Base-by-base conservation (phyloP, 805 yeast species). In the Starmerella tilneyi region DNA sequence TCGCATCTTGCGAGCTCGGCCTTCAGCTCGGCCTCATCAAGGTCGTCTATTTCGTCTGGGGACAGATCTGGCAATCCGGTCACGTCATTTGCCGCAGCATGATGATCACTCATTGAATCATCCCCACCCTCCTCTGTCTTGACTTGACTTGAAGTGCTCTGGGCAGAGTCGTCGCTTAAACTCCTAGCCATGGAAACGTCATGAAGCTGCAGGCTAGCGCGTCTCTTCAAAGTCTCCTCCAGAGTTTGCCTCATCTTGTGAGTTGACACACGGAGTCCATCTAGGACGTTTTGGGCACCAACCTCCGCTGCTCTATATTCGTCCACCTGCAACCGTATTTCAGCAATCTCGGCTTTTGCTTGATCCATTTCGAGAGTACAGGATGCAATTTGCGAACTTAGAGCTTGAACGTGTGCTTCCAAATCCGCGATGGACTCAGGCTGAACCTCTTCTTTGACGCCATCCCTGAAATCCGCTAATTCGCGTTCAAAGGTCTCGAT, bases 21-120 rank as follows among this genome's bases (percentile, higher is more conserved):
- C 30, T 48, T 52, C 5, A 56, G 45, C 12, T 38, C 49, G 4
- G 35, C 45, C 13, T 48, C 54, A 20, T 52, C 44, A 7, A 49
- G 48, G 16, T 33, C 50, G 7, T 50, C 47, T 12, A 50, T 48
- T 13, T 53, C 60, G 33, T 59, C 55, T 4, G 56, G 53, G 11
- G 49, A 41, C 3, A 53, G 34, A 17, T 47, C 54, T 1, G 38
- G 51, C 13, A 59, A 37, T 29, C 37, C 41, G 59, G 49, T 13
- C 39, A 43, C 51, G 22, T 45, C 48, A 13, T 41, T 52, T 39
- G 74, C 77, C 3, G 71, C 52, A 36, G 66, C 63, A 11, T 68
- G 65, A 6, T 62, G 64, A 2, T 66, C 54, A 1, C 66, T 30
- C 33, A 20, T 44, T 13, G 6, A 17, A 19, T 11, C 22, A 38